These are phyloP conservation scores for Bromus sterilis DNA, from an alignment of 176 grass and related monocot genomes.

Conservation along the genomic window DNA sequence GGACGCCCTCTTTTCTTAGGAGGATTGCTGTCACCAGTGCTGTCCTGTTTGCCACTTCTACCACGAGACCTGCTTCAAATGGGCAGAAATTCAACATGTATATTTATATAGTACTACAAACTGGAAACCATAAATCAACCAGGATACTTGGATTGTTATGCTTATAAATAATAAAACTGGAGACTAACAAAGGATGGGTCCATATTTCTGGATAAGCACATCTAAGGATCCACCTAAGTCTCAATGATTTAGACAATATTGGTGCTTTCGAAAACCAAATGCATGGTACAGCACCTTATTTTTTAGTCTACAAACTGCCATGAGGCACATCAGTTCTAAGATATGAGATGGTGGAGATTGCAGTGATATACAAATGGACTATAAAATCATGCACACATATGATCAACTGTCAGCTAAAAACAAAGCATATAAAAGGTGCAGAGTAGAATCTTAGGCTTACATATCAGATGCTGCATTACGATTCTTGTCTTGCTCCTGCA, in stretches of 20 bases:
- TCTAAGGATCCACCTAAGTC: neutral
- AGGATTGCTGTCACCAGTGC: constrained; percentile 2
- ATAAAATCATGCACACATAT: no score
- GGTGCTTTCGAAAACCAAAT: neutral
- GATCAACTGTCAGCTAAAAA: neutral
- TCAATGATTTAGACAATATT: neutral
- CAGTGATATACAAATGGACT: neutral
- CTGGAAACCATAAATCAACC: neutral
- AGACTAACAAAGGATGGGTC: neutral
- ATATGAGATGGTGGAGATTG: neutral
- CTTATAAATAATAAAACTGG: neutral
- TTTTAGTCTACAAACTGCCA: neutral
- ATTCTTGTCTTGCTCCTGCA: constrained; percentile 33
- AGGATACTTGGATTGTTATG: neutral
- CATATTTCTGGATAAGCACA: neutral
- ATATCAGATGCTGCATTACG: constrained; percentile 27
- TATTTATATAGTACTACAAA: no score
- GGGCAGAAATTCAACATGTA: neutral
- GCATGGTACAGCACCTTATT: neutral
- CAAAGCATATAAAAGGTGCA: neutral
- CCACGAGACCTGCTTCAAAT: constrained; percentile 24
- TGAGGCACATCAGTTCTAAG: neutral
- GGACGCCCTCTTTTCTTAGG: constrained; percentile 46
- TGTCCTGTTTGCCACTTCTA: constrained; percentile 18
- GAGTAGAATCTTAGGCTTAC: constrained; percentile 33